A percentile compares a stretch with the other conserved stretches of the same genome.
Conservation (phyloP, 305 asterid species). For the Rubia peregrina region DNA sequence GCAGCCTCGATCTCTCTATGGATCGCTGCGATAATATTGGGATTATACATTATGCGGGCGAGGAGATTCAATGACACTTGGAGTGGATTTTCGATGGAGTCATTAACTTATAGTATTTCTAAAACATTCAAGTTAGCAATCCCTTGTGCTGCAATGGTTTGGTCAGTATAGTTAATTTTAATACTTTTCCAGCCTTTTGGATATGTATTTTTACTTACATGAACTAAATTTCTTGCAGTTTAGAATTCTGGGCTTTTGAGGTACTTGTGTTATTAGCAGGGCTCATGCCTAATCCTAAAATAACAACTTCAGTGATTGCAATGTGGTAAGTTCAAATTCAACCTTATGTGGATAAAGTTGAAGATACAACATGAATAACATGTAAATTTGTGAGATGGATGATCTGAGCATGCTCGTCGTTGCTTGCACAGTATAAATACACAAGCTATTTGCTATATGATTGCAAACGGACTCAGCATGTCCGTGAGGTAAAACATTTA, state of each 20-base stretch:
- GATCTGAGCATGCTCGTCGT: background rate
- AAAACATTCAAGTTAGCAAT: slow-evolving; percentile 54
- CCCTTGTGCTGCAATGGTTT: too few relatives aligned
- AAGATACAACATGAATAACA: too few relatives aligned
- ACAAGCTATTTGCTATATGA: slow-evolving; percentile 45
- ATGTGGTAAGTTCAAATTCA: slow-evolving; percentile 47
- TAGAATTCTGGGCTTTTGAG: slow-evolving; percentile 82
- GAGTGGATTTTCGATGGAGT: slow-evolving; percentile 48
- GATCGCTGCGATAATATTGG: too few relatives aligned
- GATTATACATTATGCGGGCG: too few relatives aligned
- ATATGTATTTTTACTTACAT: background rate
- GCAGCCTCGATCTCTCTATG: too few relatives aligned
- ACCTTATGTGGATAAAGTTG: too few relatives aligned
- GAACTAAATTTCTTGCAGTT: slow-evolving; percentile 25
- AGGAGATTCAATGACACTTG: slow-evolving; percentile 45
- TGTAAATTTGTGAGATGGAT: background rate
- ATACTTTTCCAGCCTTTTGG: background rate
- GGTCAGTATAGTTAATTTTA: slow-evolving; percentile 37
- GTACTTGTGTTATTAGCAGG: slow-evolving; percentile 67
- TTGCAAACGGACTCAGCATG: slow-evolving; percentile 65
- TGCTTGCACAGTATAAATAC: slow-evolving; percentile 49
- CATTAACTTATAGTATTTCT: slow-evolving; percentile 27
- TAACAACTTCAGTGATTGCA: slow-evolving; percentile 61
- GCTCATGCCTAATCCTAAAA: slow-evolving; percentile 57
- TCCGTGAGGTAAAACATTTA: slow-evolving; percentile 47